Evolutionary conservation across 2,329 filamentous ascomycete genomes (phyloP), one percentile per base, ranked within the genome.

Genomic region (Chrysoporthe cubensis): DNA sequence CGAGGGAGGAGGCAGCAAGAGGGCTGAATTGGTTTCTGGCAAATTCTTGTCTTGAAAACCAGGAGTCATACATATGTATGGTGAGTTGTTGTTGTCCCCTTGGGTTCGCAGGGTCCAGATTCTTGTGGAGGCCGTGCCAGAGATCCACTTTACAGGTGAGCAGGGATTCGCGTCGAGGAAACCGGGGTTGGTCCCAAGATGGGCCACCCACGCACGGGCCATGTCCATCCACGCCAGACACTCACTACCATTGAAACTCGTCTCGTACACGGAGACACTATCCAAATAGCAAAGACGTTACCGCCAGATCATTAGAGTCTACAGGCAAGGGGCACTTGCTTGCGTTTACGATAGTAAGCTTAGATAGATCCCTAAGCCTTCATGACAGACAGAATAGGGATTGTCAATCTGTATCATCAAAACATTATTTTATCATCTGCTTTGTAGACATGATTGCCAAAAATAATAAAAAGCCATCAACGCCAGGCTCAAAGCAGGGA

Each of bases 371-470:
- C 9, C 46, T 13, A 52, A n/a, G 21, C 48, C 11, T 52, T 52
- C 6, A 48, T 11, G 9, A 26, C 13, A 50, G 26, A 2, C 9
- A 46, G 44, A 13, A 46, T 18, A 18, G 16, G 18, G 16, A 7
- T 3, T 37, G 32, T 18, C 32, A 32, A 16, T 60, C 50, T 43
- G 37, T 63, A 46, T 66, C 65, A 59, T 56, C 34, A 62, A 68
- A 32, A 68, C 66, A 68, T 65, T 65, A 68, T 40, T 68, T 50
- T 57, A 57, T 46, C 57, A 26, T 62, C 48, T 42, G 43, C 62
- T 68, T 18, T 62, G 26, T 54, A 50, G 21, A 52, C 59, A 50
- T 43, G 32, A 26, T 48, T 48, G 48, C 67, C 48, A 57, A 48
- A 5, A 18, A 5, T 32, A 40, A 54, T 32, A 16, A 32, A 14